phyloP scores from a whole-genome alignment of 352 stramenopile species.

The Pythium dissimile region DNA sequence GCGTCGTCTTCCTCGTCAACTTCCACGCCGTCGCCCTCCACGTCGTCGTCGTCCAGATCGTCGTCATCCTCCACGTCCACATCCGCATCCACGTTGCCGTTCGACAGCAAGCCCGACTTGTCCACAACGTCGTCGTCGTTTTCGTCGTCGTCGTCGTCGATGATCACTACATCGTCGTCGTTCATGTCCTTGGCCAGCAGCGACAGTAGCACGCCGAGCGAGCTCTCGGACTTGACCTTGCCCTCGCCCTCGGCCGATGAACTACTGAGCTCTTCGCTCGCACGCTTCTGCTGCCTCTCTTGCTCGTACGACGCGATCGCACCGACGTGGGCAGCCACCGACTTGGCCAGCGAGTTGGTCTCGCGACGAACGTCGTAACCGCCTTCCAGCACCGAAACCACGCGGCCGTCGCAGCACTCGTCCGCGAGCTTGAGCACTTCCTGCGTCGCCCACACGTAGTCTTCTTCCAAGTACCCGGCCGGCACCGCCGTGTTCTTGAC shows the following conservation, averaged over 20 bases:
- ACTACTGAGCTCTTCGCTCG: slow-evolving; percentile 12
- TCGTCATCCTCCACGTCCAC: slow-evolving; percentile 30
- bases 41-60: slow-evolving; percentile 22
- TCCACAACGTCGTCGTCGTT: slow-evolving; percentile 24
- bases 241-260: not conserved
- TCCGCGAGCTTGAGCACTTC: slow-evolving; percentile 74
- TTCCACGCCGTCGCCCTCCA: slow-evolving; percentile 31
- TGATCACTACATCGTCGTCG: slow-evolving; percentile 46
- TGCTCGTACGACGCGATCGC: slow-evolving; percentile 68
- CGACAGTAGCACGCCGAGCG: slow-evolving; percentile 45
- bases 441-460: slow-evolving; percentile 78
- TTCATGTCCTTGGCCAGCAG: slow-evolving; percentile 50
- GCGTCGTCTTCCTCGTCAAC: slow-evolving; percentile 30
- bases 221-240: slow-evolving; percentile 7
- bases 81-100: slow-evolving; percentile 19
- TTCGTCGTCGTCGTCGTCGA: slow-evolving; percentile 48
- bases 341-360: slow-evolving; percentile 82
- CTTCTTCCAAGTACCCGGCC: slow-evolving; percentile 77
- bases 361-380: slow-evolving; percentile 80
- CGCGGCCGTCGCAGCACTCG: slow-evolving; percentile 72
- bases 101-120: slow-evolving; percentile 6
- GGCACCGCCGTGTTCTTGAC: slow-evolving; percentile 76
- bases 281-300: slow-evolving; percentile 18
- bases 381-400: slow-evolving; percentile 85
- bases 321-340: slow-evolving; percentile 69